Evolutionary conservation across 2,329 filamentous ascomycete genomes (phyloP).

Genomic region (Aspergillus novoparasiticus): DNA sequence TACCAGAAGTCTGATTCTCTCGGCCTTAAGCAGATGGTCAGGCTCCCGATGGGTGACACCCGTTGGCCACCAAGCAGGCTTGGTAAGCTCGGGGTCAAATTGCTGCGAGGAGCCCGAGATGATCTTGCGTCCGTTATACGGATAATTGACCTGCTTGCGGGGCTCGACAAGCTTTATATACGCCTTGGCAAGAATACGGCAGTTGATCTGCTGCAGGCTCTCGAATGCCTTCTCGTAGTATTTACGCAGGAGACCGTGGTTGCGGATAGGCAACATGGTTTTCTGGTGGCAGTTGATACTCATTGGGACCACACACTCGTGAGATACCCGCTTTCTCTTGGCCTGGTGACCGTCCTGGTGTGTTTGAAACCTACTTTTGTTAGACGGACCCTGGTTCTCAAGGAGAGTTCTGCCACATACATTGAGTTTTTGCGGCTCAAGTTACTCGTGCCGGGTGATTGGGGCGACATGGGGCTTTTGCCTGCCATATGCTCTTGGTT

Average conservation of each 20-base stretch:
- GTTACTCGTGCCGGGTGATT: constrained; percentile 12
- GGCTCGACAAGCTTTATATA: constrained; percentile 41
- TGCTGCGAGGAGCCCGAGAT: constrained; percentile 33
- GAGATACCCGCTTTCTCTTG: constrained; percentile 21
- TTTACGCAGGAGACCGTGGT: constrained; percentile 26
- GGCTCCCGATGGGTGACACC: constrained; percentile 37
- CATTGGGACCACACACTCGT: constrained; percentile 25
- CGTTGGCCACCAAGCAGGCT: constrained; percentile 38
- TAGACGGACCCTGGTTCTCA: not conserved
- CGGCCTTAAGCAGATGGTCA: constrained; percentile 36
- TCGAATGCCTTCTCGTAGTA: constrained; percentile 40
- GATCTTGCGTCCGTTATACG: constrained; percentile 38
- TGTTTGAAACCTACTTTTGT: constrained; percentile 8
- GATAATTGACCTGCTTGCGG: constrained; percentile 40
- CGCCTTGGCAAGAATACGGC: constrained; percentile 37
- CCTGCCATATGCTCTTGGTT: constrained; percentile 13
- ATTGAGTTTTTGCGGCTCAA: constrained; percentile 14
- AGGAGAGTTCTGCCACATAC: constrained; percentile 4
- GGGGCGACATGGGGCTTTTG: constrained; percentile 20
- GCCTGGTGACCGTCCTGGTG: constrained; percentile 11
- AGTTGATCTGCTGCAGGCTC: constrained; percentile 39
- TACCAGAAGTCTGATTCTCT: constrained; percentile 33
- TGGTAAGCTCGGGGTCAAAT: constrained; percentile 37
- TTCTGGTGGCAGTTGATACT: constrained; percentile 28
- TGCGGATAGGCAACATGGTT: constrained; percentile 27